Conservation (phyloP, 129 eudicot genomes). For the Kitagawia praeruptora region DNA sequence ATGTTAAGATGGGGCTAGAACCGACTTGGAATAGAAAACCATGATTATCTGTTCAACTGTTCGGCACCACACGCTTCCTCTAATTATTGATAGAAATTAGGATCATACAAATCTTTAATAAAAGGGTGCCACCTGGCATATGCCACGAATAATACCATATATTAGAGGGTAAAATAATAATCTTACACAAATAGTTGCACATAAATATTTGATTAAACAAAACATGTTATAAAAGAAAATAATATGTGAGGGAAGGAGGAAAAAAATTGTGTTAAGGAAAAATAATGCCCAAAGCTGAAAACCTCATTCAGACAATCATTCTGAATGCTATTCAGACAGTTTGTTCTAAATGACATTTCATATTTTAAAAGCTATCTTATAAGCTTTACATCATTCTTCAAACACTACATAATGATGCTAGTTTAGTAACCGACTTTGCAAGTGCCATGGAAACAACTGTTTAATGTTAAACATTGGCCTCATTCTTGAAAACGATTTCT, state of each 20-base stretch:
- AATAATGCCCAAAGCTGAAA: not conserved
- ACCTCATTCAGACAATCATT: not conserved
- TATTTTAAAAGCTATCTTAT: not conserved
- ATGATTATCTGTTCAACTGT: conserved; percentile 20
- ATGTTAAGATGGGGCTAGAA: not conserved
- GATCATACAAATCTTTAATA: not conserved
- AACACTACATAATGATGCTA: not conserved
- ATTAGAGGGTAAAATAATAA: too few species aligned
- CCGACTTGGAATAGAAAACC: conserved; percentile 20
- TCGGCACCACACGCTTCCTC: conserved; percentile 18
- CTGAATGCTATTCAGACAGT: not conserved
- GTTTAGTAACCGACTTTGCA: not conserved
- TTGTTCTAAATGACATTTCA: too few species aligned
- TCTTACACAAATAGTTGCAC: not conserved
- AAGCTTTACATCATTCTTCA: not conserved
- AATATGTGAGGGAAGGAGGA: not conserved
- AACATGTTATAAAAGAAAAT: not conserved
- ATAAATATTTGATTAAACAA: not conserved
- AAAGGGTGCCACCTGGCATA: too few species aligned
- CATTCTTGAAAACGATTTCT: not conserved
- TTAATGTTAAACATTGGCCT: not conserved
- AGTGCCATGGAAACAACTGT: not conserved
- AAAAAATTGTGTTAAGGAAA: not conserved
- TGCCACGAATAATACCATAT: too few species aligned
- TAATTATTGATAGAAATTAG: conserved; percentile 12